Conservation (phyloP, 208 protist genomes). For the Leishmania major region DNA sequence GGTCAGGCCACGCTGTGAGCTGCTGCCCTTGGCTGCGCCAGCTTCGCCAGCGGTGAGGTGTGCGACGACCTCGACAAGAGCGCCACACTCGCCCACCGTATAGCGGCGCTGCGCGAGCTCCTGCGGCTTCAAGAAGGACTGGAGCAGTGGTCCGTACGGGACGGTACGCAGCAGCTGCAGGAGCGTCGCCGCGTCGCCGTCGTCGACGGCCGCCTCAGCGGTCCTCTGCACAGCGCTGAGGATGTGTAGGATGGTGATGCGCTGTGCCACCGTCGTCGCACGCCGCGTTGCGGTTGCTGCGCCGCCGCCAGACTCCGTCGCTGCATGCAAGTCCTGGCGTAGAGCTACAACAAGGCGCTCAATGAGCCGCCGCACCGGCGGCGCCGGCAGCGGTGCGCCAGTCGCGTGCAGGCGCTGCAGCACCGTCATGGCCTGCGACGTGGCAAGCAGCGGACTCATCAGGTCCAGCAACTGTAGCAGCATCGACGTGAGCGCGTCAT, state of each 20-base stretch:
- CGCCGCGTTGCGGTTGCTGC: neutral
- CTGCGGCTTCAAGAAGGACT: constrained; percentile 1
- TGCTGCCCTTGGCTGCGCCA: neutral
- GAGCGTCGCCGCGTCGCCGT: constrained; percentile 17
- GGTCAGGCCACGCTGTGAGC: neutral
- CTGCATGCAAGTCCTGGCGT: neutral
- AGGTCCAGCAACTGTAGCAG: constrained; percentile 45
- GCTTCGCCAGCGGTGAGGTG: constrained; percentile 12
- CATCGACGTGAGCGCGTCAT: constrained; percentile 40
- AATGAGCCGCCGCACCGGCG: constrained; percentile 26
- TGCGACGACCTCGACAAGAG: constrained; percentile 32
- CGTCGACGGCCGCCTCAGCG: constrained; percentile 19
- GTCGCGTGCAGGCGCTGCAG: constrained; percentile 34
- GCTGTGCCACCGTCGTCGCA: constrained; percentile 9
- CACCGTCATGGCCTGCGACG: constrained; percentile 30
- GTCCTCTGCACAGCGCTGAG: constrained; percentile 24
- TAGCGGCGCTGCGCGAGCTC: constrained; percentile 15
- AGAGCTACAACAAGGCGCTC: constrained; percentile 31
- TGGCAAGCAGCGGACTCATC: constrained; percentile 32
- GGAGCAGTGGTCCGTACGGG: constrained; percentile 22
- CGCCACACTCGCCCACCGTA: constrained; percentile 30
- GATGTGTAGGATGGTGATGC: constrained; percentile 19
- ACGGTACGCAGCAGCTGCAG: constrained; percentile 19
- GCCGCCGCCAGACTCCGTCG: neutral
- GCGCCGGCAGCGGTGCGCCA: constrained; percentile 24